Base-by-base conservation (phyloP, 2,329 filamentous ascomycete genomes). In the Cadophora gregata region DNA sequence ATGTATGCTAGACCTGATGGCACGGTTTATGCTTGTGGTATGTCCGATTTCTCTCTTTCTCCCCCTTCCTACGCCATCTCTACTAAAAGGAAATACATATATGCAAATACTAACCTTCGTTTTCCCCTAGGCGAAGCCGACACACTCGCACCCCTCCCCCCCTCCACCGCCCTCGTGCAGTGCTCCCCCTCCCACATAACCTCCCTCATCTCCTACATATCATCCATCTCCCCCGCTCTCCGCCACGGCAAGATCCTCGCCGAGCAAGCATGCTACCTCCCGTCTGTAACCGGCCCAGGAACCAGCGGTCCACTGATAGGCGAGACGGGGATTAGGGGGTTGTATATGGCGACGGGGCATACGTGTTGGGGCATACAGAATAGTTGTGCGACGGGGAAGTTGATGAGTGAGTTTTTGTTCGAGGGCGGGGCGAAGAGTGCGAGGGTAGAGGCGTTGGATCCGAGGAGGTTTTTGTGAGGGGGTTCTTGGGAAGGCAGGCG, bases 351-450 rank as follows among this genome's bases (percentile, higher is more conserved):
- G 0, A 86, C 93, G 0, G 96, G 96, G 0, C 96, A 99, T 81
- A 97, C 93, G 1, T 98, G 95, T 80, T 99, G 96, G 96, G 96
- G 96, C 0, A 97, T 99, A 25, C 95, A 98, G 81, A 98, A 99
- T 80, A 93, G 89, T 0, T 94, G 95, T 0, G 96, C 86, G 1
- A 98, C 95, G 8, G 92, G 92, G 4, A 92, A 90, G 79, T 78
- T 95, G 47, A 90, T 96, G 82, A 90, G 90, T 45, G 91, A 95
- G 78, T 88, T 92, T 79, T 81, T 96, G 1, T 88, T 94, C 74
- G 91, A 94, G 63, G 92, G 91, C 0, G 79, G 81, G 67, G 86
- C 90, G 0, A 88, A 79, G 75, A 93, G 90, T 72, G 90, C 91
- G 4, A 84, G 89, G 69, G 83, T 93, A 33, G 81, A 81, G 1